These are phyloP conservation scores for Mycena crocata DNA, from an alignment of 768 basidiomycete species.

Conservation along the genomic window DNA sequence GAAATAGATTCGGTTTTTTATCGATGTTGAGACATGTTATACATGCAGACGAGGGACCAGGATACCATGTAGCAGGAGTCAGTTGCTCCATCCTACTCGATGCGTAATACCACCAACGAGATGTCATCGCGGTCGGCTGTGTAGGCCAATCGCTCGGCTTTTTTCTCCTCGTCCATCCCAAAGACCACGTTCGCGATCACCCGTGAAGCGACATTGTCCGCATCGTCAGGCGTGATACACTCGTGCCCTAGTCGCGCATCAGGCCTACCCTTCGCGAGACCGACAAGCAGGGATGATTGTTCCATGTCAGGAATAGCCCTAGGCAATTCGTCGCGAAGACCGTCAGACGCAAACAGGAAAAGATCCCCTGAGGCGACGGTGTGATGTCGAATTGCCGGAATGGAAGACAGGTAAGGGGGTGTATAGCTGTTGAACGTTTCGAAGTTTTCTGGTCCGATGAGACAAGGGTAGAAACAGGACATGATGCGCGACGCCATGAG, in stretches of 20 bases:
- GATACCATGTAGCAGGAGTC: too few relatives aligned
- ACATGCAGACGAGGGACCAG: too few relatives aligned
- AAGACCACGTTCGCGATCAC: not conserved
- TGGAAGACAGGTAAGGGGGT: not conserved
- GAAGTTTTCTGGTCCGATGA: not conserved
- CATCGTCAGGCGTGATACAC: not conserved
- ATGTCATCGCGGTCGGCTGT: not conserved
- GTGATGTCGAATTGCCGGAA: not conserved
- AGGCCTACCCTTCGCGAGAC: not conserved
- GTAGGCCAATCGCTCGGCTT: not conserved
- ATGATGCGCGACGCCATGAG: slow-evolving; percentile 9
- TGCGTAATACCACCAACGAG: not conserved
- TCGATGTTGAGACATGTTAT: too few relatives aligned
- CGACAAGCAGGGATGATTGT: not conserved
- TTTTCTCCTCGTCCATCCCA: not conserved
- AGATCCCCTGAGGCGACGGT: not conserved
- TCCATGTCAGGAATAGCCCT: not conserved
- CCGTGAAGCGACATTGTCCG: not conserved
- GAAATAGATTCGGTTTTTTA: too few relatives aligned
- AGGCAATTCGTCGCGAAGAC: not conserved
- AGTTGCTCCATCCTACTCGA: too few relatives aligned
- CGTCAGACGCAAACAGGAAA: not conserved
- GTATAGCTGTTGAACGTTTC: not conserved
- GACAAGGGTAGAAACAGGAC: slow-evolving; percentile 5
- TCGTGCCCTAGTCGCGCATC: not conserved